Percentiles rank a stretch among this genome's conserved stretches.
These are phyloP conservation scores for Pseudozyma sp. DNA, from an alignment of 1,284 basidiomycete species.

Conservation along the genomic window DNA sequence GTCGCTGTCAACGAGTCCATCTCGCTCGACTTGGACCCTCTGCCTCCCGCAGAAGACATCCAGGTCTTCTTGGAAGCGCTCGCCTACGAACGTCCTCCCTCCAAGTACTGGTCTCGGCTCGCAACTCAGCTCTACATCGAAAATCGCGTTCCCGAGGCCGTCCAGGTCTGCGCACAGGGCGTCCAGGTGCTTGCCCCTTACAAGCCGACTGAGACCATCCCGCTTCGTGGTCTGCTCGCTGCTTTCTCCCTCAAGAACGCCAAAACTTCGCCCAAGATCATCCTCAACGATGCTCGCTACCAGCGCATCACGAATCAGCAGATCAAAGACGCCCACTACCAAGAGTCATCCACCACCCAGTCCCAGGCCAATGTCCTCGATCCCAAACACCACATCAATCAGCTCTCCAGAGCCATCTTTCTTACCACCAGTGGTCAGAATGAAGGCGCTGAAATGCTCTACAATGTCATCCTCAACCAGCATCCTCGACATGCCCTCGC, in stretches of 20 bases:
- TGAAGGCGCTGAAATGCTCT: conserved; percentile 45
- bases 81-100: conserved; percentile 54
- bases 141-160: conserved; percentile 49
- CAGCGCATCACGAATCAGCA: conserved; percentile 48
- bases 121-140: conserved; percentile 56
- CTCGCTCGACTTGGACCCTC: conserved; percentile 59
- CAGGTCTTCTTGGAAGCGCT: conserved; percentile 61
- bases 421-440: conserved; percentile 54
- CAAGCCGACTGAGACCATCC: conserved; percentile 51
- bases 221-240: conserved; percentile 55
- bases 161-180: conserved; percentile 48
- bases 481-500: conserved; percentile 57
- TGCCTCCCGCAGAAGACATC: conserved; percentile 58
- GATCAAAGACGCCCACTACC: conserved; percentile 52
- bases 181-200: conserved; percentile 48
- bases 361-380: conserved; percentile 43
- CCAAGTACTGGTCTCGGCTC: conserved; percentile 60
- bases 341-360: conserved; percentile 30
- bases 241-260: conserved; percentile 53
- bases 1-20: conserved; percentile 60
- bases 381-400: conserved; percentile 50
- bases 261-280: conserved; percentile 57
- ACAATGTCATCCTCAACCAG: conserved; percentile 52
- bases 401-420: conserved; percentile 50
- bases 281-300: conserved; percentile 59